Evolutionary conservation across 352 stramenopile genomes (phyloP).

Genomic region (Phytophthora cryptogea): DNA sequence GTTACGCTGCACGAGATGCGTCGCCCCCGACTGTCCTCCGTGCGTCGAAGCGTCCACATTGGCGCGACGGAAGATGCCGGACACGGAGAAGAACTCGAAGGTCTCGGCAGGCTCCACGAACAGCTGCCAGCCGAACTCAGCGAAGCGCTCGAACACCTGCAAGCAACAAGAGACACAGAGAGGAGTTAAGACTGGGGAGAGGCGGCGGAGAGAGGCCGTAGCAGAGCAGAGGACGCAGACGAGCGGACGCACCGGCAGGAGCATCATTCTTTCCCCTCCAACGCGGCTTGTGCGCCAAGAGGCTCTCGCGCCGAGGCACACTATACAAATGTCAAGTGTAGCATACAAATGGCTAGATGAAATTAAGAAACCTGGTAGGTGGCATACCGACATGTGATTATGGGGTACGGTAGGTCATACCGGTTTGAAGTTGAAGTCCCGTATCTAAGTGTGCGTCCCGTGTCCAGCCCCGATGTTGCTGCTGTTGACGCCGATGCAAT

Average conservation of each 20-base stretch:
- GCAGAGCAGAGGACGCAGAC: background rate
- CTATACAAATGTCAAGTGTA: constrained; percentile 12
- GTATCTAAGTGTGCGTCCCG: too few species aligned
- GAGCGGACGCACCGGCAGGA: constrained; percentile 39
- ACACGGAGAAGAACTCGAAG: constrained; percentile 86
- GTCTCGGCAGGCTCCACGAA: constrained; percentile 84
- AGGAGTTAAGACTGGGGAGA: constrained; percentile 2
- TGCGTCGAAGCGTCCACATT: constrained; percentile 66
- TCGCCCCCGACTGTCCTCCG: constrained; percentile 27
- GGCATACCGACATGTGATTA: background rate
- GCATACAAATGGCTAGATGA: constrained; percentile 27
- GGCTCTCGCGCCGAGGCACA: constrained; percentile 7
- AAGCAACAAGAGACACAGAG: background rate
- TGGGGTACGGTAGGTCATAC: background rate
- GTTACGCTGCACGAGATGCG: constrained; percentile 64
- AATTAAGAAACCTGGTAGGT: constrained; percentile 3
- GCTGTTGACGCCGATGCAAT: background rate
- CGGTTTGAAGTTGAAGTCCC: background rate
- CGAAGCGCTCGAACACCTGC: constrained; percentile 80
- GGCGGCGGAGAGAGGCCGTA: background rate
- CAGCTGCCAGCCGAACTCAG: constrained; percentile 75
- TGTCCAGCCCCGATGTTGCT: background rate
- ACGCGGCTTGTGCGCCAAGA: constrained; percentile 36
- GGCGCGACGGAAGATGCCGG: constrained; percentile 68
- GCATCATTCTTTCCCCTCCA: constrained; percentile 47